These are phyloP conservation scores for Papiliotrema fonsecae DNA, from an alignment of 1,284 basidiomycete genomes.

Conservation along the genomic window DNA sequence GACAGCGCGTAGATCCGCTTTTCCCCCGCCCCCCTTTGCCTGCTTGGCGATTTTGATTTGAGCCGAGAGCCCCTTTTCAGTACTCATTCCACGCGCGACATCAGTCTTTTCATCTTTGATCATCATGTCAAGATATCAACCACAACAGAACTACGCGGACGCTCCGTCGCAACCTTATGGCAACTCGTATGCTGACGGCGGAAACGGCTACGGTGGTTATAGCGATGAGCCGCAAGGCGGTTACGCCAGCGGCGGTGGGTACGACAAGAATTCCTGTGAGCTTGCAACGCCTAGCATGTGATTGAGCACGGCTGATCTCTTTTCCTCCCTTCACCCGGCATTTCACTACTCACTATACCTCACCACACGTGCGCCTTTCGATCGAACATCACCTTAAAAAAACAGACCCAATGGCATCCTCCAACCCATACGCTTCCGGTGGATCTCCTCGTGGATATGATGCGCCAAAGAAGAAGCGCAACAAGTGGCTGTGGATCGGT, in stretches of 20 bases:
- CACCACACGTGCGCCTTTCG: not conserved
- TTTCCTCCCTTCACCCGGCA: not conserved
- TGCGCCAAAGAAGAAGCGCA: slow-evolving; percentile 37
- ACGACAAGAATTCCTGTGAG: slow-evolving; percentile 5
- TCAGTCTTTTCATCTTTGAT: not conserved
- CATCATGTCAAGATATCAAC: slow-evolving; percentile 30
- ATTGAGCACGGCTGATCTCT: not conserved
- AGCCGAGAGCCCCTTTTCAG: too few species aligned
- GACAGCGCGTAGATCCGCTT: too few species aligned
- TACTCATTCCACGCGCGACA: not conserved
- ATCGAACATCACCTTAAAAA: slow-evolving; percentile 9
- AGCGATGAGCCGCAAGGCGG: slow-evolving; percentile 23
- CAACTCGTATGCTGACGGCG: slow-evolving; percentile 15
- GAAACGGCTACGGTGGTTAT: slow-evolving; percentile 22
- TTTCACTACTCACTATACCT: not conserved
- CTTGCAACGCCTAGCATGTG: not conserved
- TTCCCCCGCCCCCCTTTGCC: too few species aligned
- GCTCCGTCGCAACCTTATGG: slow-evolving; percentile 14
- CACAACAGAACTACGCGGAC: slow-evolving; percentile 32
- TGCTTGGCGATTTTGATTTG: too few species aligned
- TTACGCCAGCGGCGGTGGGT: slow-evolving; percentile 4
- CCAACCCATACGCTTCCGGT: slow-evolving; percentile 36
- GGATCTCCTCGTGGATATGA: slow-evolving; percentile 18
- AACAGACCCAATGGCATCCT: slow-evolving; percentile 42
- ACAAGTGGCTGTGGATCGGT: slow-evolving; percentile 46